A percentile compares a stretch with the other conserved stretches of the same genome.
phyloP scores from a whole-genome alignment of 768 basidiomycete species.

The Kwoniella pini region DNA sequence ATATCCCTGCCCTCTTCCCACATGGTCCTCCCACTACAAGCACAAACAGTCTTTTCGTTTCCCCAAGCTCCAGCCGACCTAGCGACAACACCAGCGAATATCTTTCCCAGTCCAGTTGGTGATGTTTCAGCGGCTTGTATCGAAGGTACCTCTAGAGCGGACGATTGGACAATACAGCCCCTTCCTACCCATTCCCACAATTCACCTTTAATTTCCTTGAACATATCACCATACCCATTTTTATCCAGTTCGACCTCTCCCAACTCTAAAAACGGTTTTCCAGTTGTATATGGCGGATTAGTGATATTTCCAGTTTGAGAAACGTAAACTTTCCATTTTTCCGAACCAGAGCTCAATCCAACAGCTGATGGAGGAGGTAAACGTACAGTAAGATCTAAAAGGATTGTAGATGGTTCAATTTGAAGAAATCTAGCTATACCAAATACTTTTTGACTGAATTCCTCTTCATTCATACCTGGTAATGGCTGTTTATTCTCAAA shows the following conservation, averaged over 20 bases:
- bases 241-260: constrained; percentile 42
- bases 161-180: constrained; percentile 49
- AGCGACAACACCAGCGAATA: constrained; percentile 54
- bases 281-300: constrained; percentile 48
- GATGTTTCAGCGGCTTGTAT: not conserved
- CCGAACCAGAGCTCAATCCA: constrained; percentile 19
- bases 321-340: constrained; percentile 49
- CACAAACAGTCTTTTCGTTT: constrained; percentile 55
- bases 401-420: constrained; percentile 44
- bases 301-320: constrained; percentile 49
- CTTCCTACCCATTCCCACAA: constrained; percentile 54
- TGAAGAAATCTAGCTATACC: constrained; percentile 54
- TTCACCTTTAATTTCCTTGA: constrained; percentile 49
- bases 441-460: constrained; percentile 52
- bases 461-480: constrained; percentile 42
- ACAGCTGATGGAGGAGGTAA: constrained; percentile 45
- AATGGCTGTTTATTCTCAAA: constrained; percentile 5
- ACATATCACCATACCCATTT: constrained; percentile 53
- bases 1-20: constrained; percentile 55
- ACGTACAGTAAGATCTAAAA: constrained; percentile 53
- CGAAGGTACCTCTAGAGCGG: no score
- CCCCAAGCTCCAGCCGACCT: constrained; percentile 53
- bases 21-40: constrained; percentile 54
- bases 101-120: constrained; percentile 32
- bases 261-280: constrained; percentile 33